Conservation (phyloP, 2,329 filamentous ascomycete species). For the Trichophyton benhamiae region DNA sequence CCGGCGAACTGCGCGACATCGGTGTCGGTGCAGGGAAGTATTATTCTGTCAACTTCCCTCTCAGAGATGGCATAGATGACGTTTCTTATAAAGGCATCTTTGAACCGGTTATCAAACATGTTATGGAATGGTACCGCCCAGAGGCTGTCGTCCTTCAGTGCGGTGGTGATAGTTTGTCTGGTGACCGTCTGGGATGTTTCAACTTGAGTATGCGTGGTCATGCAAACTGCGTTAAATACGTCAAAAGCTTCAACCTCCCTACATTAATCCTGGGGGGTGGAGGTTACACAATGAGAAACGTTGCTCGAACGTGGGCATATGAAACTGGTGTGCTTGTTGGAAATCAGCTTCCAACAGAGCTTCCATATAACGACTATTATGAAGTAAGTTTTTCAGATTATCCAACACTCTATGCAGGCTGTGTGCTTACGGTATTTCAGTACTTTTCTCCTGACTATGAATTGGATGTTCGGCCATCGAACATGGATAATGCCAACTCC, state of each 20-base stretch:
- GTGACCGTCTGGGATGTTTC: constrained; percentile 56
- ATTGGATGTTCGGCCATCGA: constrained; percentile 55
- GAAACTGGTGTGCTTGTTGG: constrained; percentile 74
- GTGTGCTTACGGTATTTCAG: constrained; percentile 21
- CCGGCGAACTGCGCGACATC: constrained; percentile 56
- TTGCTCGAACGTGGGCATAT: constrained; percentile 49
- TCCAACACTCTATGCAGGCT: not conserved
- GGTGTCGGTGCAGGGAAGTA: constrained; percentile 56
- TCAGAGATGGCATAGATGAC: constrained; percentile 58
- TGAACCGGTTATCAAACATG: constrained; percentile 53
- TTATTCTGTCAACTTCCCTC: constrained; percentile 57
- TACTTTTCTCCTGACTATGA: constrained; percentile 61
- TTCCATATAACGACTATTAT: constrained; percentile 96
- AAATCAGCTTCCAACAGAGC: constrained; percentile 63
- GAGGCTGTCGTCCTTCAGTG: constrained; percentile 58
- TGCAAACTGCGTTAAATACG: constrained; percentile 57
- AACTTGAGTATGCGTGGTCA: constrained; percentile 59
- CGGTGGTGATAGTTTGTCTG: constrained; percentile 55
- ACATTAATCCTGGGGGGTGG: constrained; percentile 55
- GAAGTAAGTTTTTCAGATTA: constrained; percentile 36
- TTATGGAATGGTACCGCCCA: constrained; percentile 57
- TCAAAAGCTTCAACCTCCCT: constrained; percentile 55
- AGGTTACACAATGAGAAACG: constrained; percentile 58
- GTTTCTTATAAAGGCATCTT: constrained; percentile 56
- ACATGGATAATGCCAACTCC: constrained; percentile 61